A percentile compares a stretch with the other conserved stretches of the same genome.
These are phyloP conservation scores for Oryza officinalis DNA, from an alignment of 176 grass and related monocot species.

Conservation along the genomic window DNA sequence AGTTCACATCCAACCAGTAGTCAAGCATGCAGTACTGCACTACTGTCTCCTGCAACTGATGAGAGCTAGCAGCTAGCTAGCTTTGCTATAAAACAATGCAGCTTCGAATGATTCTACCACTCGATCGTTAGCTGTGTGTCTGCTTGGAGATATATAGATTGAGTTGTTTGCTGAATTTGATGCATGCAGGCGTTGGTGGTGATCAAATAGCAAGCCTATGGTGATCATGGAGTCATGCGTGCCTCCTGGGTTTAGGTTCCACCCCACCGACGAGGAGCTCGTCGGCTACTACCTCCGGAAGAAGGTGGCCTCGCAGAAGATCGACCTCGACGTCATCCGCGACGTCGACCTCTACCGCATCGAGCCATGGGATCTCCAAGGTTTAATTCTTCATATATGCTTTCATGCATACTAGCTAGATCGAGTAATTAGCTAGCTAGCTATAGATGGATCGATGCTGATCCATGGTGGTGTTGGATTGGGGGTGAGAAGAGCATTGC, in stretches of 20 bases:
- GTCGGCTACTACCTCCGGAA: conserved; percentile 90
- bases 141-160: not conserved
- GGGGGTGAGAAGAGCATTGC: conserved; percentile 58
- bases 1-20: conserved; percentile 25
- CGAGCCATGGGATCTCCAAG: conserved; percentile 92
- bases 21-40: conserved; percentile 20
- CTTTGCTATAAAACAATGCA: not conserved
- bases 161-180: conserved; percentile 37
- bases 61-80: not conserved
- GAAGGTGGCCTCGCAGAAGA: conserved; percentile 78
- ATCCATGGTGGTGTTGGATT: not conserved
- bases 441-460: not conserved
- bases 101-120: conserved; percentile 10
- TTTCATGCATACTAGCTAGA: too few species aligned
- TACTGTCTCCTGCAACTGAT: not conserved
- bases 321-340: conserved; percentile 90
- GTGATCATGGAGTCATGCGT: conserved; percentile 69
- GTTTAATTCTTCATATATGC: conserved; percentile 15
- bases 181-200: conserved; percentile 1
- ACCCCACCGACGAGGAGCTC: conserved; percentile 89
- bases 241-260: conserved; percentile 89
- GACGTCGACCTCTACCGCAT: conserved; percentile 84
- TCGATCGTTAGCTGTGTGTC: not conserved
- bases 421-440: not conserved
- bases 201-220: conserved; percentile 20